Conservation (phyloP, 345 rosid genomes). For the Rhizophora apiculata region DNA sequence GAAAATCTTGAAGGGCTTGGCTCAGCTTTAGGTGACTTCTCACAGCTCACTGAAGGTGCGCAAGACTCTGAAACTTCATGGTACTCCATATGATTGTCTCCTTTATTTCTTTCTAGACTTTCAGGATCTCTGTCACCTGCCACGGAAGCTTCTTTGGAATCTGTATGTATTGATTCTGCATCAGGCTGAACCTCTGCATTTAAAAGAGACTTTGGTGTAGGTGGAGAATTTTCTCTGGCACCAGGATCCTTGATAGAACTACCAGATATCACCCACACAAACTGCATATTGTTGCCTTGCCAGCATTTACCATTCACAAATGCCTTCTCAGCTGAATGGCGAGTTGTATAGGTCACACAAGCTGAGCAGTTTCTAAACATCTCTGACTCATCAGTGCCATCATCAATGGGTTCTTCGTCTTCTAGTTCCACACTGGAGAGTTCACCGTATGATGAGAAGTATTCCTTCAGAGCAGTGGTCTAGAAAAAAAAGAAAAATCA, state of each 20-base stretch:
- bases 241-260: constrained; percentile 29
- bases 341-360: constrained; percentile 51
- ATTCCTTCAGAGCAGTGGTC: constrained; percentile 66
- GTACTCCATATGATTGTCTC: constrained; percentile 18
- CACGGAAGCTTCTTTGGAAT: constrained; percentile 31
- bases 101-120: constrained; percentile 34
- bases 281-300: constrained; percentile 69
- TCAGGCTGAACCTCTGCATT: constrained; percentile 29
- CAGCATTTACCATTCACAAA: constrained; percentile 72
- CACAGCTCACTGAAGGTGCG: constrained; percentile 24
- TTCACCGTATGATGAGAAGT: constrained; percentile 73
- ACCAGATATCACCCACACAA: constrained; percentile 55
- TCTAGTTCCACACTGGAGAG: constrained; percentile 65
- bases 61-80: constrained; percentile 35
- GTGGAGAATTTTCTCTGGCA: constrained; percentile 30
- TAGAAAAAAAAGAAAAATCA: constrained; percentile 25
- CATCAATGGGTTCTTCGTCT: constrained; percentile 38
- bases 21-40: constrained; percentile 17
- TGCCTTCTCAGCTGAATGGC: constrained; percentile 77
- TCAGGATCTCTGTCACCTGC: constrained; percentile 41
- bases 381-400: constrained; percentile 32
- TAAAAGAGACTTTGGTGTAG: constrained; percentile 22
- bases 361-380: constrained; percentile 43
- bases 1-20: background rate
- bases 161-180: constrained; percentile 22